These are phyloP conservation scores for Parmelia sp. DNA, from an alignment of 495 filamentous ascomycete species.

Conservation along the genomic window DNA sequence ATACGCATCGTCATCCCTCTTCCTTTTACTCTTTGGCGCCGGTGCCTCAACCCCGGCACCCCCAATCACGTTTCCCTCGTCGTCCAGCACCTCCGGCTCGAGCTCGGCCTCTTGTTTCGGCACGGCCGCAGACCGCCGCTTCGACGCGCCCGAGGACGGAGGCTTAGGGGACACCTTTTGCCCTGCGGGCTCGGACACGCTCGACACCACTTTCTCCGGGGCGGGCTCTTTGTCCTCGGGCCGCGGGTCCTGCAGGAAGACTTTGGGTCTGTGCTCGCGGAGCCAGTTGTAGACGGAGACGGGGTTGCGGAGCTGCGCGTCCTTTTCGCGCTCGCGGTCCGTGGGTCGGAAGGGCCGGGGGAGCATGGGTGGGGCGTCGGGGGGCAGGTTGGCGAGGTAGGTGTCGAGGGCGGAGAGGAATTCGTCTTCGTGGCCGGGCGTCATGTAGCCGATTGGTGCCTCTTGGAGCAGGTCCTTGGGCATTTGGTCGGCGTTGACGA, in stretches of 20 bases:
- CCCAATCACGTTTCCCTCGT: constrained; percentile 44
- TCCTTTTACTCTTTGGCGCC: constrained; percentile 43
- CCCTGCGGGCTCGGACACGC: background rate
- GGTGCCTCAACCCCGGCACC: constrained; percentile 33
- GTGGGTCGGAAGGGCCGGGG: constrained; percentile 37
- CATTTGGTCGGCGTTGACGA: constrained; percentile 20
- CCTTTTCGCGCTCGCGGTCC: constrained; percentile 45
- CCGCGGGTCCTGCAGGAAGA: background rate
- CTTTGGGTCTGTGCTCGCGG: constrained; percentile 4
- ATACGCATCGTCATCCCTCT: constrained; percentile 63
- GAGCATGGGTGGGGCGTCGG: constrained; percentile 32
- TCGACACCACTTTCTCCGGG: constrained; percentile 8
- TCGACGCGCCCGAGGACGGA: constrained; percentile 38
- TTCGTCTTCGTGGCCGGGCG: constrained; percentile 72
- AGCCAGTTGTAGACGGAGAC: constrained; percentile 90
- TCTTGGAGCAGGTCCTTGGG: constrained; percentile 27
- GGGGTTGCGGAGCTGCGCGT: constrained; percentile 63
- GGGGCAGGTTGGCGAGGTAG: constrained; percentile 49
- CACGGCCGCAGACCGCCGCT: constrained; percentile 7
- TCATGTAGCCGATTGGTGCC: constrained; percentile 50
- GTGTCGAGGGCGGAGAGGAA: constrained; percentile 67
- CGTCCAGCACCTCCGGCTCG: constrained; percentile 50
- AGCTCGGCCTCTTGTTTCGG: constrained; percentile 29
- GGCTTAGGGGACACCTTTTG: constrained; percentile 30
- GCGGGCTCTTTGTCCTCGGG: constrained; percentile 9